Percentiles rank a stretch among this genome's conserved stretches.
These are phyloP conservation scores for Pleurotus platypus DNA, from an alignment of 768 basidiomycete genomes.

Conservation along the genomic window DNA sequence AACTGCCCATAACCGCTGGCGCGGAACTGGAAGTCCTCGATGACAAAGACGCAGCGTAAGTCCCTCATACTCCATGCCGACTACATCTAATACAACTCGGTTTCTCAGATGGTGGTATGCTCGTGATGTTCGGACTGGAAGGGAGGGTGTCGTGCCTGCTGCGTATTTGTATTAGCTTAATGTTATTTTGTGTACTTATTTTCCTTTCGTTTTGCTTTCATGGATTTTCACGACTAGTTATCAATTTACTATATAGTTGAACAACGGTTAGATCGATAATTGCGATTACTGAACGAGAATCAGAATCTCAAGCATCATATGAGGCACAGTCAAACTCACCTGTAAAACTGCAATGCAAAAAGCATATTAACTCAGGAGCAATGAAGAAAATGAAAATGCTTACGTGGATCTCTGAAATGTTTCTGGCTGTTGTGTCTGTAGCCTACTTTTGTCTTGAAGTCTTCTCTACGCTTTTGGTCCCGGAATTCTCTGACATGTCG, in stretches of 20 bases:
- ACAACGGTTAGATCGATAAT: too few relatives aligned
- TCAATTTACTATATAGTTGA: too few relatives aligned
- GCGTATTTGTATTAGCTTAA: slow-evolving; percentile 76
- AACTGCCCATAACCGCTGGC: slow-evolving; percentile 66
- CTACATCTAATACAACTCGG: slow-evolving; percentile 8
- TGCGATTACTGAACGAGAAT: too few relatives aligned
- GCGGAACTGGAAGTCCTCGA: slow-evolving; percentile 74
- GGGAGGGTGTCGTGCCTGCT: slow-evolving; percentile 88
- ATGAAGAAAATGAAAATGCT: not conserved
- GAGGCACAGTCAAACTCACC: too few relatives aligned
- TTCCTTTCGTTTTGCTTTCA: slow-evolving; percentile 1
- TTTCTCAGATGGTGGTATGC: slow-evolving; percentile 88
- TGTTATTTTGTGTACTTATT: slow-evolving; percentile 7
- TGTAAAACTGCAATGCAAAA: not conserved
- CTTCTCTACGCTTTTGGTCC: slow-evolving; percentile 74
- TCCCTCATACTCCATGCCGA: slow-evolving; percentile 14
- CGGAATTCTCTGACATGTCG: slow-evolving; percentile 81
- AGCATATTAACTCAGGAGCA: not conserved
- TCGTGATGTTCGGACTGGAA: slow-evolving; percentile 72
- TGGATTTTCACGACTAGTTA: not conserved
- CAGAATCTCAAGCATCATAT: too few relatives aligned
- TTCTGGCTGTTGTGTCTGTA: slow-evolving; percentile 86
- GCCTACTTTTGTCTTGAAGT: slow-evolving; percentile 81
- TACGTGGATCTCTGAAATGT: slow-evolving; percentile 71
- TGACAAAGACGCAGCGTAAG: slow-evolving; percentile 77